Evolutionary conservation across 108 stramenopile genomes (phyloP).

Genomic region (Cyclotella atomus): DNA sequence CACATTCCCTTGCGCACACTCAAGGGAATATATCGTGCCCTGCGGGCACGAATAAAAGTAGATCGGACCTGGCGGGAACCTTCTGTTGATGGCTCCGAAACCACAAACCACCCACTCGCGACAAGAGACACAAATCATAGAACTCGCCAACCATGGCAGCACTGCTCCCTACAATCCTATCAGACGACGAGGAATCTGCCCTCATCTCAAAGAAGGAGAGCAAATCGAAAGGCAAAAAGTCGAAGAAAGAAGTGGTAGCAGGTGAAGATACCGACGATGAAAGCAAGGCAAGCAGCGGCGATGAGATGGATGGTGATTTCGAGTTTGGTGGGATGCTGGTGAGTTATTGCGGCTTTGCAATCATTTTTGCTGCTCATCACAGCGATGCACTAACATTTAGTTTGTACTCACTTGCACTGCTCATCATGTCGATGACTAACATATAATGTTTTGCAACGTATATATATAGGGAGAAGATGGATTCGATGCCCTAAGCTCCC

Average conservation of each 20-base stretch:
- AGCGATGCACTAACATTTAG: too few relatives aligned
- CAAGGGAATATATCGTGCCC: too few relatives aligned
- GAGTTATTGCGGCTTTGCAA: constrained; percentile 31
- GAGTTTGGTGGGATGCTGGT: constrained; percentile 83
- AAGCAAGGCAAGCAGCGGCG: constrained; percentile 34
- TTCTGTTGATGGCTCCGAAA: too few relatives aligned
- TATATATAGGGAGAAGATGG: constrained; percentile 92
- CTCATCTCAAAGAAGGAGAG: neutral
- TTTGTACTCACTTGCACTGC: too few relatives aligned
- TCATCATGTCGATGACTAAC: too few relatives aligned
- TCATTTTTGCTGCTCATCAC: too few relatives aligned
- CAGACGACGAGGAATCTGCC: constrained; percentile 69
- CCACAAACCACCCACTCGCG: too few relatives aligned
- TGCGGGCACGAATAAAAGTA: too few relatives aligned
- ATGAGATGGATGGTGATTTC: constrained; percentile 68
- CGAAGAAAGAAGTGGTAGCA: constrained; percentile 1
- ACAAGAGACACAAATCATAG: too few relatives aligned
- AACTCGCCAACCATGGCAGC: constrained; percentile 55
- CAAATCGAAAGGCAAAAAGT: constrained; percentile 6
- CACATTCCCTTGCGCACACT: too few relatives aligned
- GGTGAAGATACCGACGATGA: constrained; percentile 1
- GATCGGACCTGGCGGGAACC: too few relatives aligned
- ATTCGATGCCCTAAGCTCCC: constrained; percentile 25
- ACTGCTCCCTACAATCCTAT: constrained; percentile 70
- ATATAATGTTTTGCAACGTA: too few relatives aligned